Base-by-base conservation (phyloP, 768 basidiomycete genomes). In the Termitomyces sp. region DNA sequence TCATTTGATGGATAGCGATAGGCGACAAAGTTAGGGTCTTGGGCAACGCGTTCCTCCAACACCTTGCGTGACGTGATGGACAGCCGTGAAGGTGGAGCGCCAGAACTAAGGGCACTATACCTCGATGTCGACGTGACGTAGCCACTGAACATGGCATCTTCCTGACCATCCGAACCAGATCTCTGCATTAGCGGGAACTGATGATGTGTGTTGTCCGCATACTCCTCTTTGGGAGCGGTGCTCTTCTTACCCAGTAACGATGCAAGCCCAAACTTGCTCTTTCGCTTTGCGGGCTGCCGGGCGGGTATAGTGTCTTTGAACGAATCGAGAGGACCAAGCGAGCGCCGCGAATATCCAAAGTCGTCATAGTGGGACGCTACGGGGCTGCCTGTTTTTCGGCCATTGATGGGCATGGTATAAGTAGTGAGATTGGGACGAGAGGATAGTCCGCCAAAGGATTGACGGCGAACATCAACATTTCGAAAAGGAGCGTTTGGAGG, bases 1-100 rank as follows among this genome's bases (percentile, higher is more conserved):
- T 90, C 87, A 64, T 80, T 84, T 15, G 91, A 92, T 7, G 92
- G 92, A 72, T 94, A 94, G 44, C 92, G 85, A 71, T 94, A 93
- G 4, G 92, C 90, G 62, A 94, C 86, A 69, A 94, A 94, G 18
- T 93, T 90, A 3, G 84, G 74, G 70, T 92, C 91, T 73, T 91
- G 92, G n/a, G 88, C 81, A n/a, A 94, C 90, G 22, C 91, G 79
- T 66, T 88, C 85, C 66, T 91, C 90, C 58, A 92, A 78, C 51
- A 85, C 85, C 76, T 86, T 92, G 59, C 87, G 82, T 18, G 88
- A 87, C 11, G 81, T 79, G 20, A 86, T 76, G 45, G 89, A 90
- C 79, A 86, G 78, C 56, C 89, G 80, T 52, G 84, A 76, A 36
- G 73, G 76, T 40, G 73, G 59, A 18, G 69, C 69, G n/a, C 73